Base-by-base conservation (phyloP, 805 yeast genomes). In the Suhomyces sp. region DNA sequence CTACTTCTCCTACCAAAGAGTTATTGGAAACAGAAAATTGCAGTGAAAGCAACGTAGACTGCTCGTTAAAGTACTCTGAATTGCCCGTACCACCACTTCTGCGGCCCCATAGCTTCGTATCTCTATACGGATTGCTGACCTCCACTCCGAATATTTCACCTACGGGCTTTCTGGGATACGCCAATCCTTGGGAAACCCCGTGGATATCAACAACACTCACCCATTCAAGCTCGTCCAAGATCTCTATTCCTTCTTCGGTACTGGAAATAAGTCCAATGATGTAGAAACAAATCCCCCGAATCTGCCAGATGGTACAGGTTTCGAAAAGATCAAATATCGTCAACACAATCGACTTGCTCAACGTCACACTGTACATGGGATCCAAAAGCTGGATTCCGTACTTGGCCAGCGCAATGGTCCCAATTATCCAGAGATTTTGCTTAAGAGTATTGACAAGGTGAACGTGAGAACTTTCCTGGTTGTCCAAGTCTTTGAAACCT, bases 401-500 rank as follows among this genome's bases (percentile, higher is more conserved):
- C 8, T 80, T 79, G 1, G 90, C 81, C 0, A 91, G 81, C 1
- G 92, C 92, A 29, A 92, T 83, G 60, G 86, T 85, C 0, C 97
- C 97, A 33, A 90, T 76, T 1, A 96, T 85, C 97, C 97, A 93
- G 35, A 93, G 61, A 33, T 87, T 82, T 9, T 92, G 88, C 63
- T 89, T 90, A 24, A 93, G 67, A 4, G 47, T 50, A n/a, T 47
- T 50, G 15, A 57, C 40, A 13, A 58, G 49, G 17, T 7, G 72
- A 33, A 17, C 74, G 54, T 17, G 70, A 68, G 6, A 76, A 74
- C 64, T 65, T 9, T 49, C 51, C 22, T 52, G 50, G 8, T 56
- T 53, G 8, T 61, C 60, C 27, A 56, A 63, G 57, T 54, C 70
- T 51, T 29, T 22, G 15, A 38, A 47, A 1, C 44, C 66, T 33